phyloP scores from a whole-genome alignment of 2,329 filamentous ascomycete genomes.

The Monilinia aucupariae region DNA sequence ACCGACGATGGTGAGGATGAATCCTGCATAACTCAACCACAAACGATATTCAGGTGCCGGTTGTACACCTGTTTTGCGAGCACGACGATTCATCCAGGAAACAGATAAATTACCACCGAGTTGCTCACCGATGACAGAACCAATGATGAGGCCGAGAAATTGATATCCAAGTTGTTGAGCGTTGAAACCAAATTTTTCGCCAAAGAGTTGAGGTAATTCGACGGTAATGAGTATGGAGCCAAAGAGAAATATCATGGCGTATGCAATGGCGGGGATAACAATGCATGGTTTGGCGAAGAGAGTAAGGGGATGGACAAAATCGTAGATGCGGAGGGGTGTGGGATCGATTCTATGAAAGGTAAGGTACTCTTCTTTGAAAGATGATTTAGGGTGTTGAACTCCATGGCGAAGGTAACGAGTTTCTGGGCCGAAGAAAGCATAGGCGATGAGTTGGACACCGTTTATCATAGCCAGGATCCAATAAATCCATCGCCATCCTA shows the following conservation, averaged over 20 bases:
- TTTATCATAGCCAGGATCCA: constrained; percentile 49
- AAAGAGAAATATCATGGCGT: constrained; percentile 54
- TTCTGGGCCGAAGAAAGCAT: constrained; percentile 51
- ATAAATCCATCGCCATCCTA: constrained; percentile 18
- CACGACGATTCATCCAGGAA: constrained; percentile 44
- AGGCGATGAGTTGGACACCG: constrained; percentile 49
- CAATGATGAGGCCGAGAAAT: constrained; percentile 51
- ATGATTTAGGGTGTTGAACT: constrained; percentile 16
- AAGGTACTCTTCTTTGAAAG: constrained; percentile 34
- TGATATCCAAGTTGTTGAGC: constrained; percentile 53
- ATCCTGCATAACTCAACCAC: constrained; percentile 52
- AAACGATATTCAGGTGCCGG: constrained; percentile 48
- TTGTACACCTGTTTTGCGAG: constrained; percentile 34
- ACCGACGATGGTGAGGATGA: constrained; percentile 46
- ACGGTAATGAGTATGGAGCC: constrained; percentile 48
- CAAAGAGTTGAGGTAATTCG: constrained; percentile 54
- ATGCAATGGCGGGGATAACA: constrained; percentile 46
- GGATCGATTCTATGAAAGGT: constrained; percentile 49
- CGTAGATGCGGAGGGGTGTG: constrained; percentile 42
- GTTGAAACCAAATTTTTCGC: constrained; percentile 51
- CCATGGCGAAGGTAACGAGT: constrained; percentile 45
- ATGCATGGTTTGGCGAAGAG: constrained; percentile 44
- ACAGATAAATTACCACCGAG: constrained; percentile 50
- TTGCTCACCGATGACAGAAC: constrained; percentile 54
- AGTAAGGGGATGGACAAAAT: constrained; percentile 47